Percentiles rank a stretch among this genome's conserved stretches.
These are phyloP conservation scores for Dalbergia cultrata DNA, from an alignment of 306 rosid genomes.

Conservation along the genomic window DNA sequence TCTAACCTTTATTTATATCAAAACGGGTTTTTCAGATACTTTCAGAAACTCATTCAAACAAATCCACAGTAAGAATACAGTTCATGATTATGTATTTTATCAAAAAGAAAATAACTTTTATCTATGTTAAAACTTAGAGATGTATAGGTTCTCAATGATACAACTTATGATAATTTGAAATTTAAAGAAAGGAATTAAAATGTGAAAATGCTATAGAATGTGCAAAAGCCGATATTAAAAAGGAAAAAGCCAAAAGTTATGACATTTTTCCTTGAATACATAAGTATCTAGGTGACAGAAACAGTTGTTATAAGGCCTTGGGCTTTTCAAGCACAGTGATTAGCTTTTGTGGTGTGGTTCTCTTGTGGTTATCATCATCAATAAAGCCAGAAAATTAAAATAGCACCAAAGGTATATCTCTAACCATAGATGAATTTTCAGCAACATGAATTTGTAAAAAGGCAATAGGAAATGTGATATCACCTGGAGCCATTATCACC, in stretches of 20 bases:
- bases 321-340: no score
- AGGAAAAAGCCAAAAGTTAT: constrained; percentile 4
- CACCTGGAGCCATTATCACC: constrained; percentile 99
- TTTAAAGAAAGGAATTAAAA: neutral
- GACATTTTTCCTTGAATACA: constrained; percentile 24
- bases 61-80: constrained; percentile 1
- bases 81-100: constrained; percentile 13
- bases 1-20: neutral
- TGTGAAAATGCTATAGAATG: constrained; percentile 16
- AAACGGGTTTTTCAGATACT: neutral
- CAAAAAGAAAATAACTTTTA: neutral
- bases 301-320: neutral
- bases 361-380: neutral
- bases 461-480: constrained; percentile 43
- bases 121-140: constrained; percentile 20
- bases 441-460: constrained; percentile 13
- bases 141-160: constrained; percentile 1
- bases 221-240: constrained; percentile 11
- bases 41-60: constrained; percentile 14
- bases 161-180: neutral
- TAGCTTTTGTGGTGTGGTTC: no score
- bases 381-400: constrained; percentile 6
- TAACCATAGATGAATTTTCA: constrained; percentile 11
- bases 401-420: constrained; percentile 16
- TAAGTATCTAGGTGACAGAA: neutral